phyloP scores from a whole-genome alignment of 108 stramenopile genomes.

The Cyclostephanos invisitatus region DNA sequence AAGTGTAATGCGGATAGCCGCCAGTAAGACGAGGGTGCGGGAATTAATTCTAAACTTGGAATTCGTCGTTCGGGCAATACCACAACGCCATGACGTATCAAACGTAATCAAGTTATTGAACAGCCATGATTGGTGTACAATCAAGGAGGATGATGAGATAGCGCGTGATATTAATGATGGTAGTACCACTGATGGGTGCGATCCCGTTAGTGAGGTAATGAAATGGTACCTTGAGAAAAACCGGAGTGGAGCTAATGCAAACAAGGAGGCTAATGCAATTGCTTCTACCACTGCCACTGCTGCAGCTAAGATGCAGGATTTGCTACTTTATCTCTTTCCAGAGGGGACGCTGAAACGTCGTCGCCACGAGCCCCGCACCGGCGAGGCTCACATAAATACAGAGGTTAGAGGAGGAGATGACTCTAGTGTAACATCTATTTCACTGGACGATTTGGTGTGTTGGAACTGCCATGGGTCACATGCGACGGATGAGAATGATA shows the following conservation, averaged over 20 bases:
- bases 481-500: constrained; percentile 58
- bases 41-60: constrained; percentile 54
- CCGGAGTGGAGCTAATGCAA: background rate
- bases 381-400: constrained; percentile 27
- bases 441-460: constrained; percentile 73
- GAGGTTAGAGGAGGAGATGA: constrained; percentile 3
- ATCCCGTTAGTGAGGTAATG: constrained; percentile 35
- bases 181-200: constrained; percentile 2
- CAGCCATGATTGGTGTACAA: background rate
- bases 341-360: constrained; percentile 33
- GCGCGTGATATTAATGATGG: background rate
- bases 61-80: constrained; percentile 19
- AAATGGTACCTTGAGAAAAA: constrained; percentile 32
- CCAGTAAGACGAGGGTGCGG: constrained; percentile 57
- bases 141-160: constrained; percentile 1
- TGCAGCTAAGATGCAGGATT: background rate
- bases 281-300: background rate
- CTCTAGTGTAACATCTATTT: constrained; percentile 21
- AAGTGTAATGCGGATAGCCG: constrained; percentile 55
- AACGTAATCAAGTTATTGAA: background rate
- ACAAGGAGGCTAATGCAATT: background rate
- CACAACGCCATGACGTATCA: background rate
- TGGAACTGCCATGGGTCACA: constrained; percentile 62
- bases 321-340: constrained; percentile 44
- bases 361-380: constrained; percentile 49